These are phyloP conservation scores for Xylaria acuta DNA, from an alignment of 495 filamentous ascomycete genomes.

Conservation along the genomic window DNA sequence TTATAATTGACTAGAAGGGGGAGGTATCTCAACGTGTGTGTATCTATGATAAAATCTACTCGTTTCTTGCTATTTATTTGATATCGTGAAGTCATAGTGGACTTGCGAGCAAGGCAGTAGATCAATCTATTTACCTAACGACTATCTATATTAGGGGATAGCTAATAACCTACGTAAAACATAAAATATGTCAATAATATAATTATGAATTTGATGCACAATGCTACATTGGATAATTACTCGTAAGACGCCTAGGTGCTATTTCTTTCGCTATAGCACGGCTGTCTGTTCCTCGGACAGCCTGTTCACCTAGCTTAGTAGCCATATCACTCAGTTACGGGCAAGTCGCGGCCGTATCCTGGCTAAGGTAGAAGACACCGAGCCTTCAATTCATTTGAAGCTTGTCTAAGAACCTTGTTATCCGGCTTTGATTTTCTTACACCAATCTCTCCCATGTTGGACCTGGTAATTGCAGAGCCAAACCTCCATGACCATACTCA, in stretches of 20 bases:
- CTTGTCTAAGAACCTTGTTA: slow-evolving; percentile 18
- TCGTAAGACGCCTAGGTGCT: no score
- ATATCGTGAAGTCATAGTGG: no score
- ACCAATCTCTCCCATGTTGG: slow-evolving; percentile 76
- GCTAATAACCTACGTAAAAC: no score
- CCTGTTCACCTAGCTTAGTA: background rate
- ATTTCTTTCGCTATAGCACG: no score
- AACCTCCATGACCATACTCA: slow-evolving; percentile 85
- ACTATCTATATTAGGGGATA: no score
- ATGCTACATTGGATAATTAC: no score
- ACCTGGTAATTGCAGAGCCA: slow-evolving; percentile 85
- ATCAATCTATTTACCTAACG: no score
- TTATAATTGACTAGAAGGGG: background rate
- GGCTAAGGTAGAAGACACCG: background rate
- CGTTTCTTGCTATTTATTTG: background rate
- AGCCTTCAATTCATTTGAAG: background rate
- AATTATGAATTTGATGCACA: no score
- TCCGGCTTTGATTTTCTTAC: slow-evolving; percentile 54
- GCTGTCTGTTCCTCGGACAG: background rate
- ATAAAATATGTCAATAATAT: no score
- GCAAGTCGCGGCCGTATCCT: background rate
- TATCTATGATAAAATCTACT: background rate
- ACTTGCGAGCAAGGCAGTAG: no score
- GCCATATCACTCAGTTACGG: background rate
- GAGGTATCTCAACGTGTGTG: background rate